Evolutionary conservation across 257 asterid genomes (phyloP).

Genomic region (Solanum lycopersicoides): DNA sequence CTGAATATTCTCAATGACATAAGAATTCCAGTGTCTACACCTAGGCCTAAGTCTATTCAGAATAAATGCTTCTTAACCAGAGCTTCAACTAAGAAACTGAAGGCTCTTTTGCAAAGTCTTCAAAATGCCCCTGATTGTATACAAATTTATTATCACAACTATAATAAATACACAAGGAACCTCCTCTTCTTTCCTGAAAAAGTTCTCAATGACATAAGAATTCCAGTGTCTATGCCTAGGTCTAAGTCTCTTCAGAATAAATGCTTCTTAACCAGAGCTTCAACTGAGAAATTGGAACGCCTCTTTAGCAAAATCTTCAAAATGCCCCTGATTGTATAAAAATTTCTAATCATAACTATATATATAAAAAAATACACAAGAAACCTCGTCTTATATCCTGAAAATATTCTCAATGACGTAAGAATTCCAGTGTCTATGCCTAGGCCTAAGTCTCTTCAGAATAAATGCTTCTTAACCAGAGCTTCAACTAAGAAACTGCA

Average conservation of each 20-base stretch:
- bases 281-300: background rate
- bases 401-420: background rate
- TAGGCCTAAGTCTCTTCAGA: background rate
- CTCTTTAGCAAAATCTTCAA: background rate
- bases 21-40: background rate
- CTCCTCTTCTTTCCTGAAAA: background rate
- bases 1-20: background rate
- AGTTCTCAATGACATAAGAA: background rate
- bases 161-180: background rate
- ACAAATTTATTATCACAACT: background rate
- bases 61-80: background rate
- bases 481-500: background rate
- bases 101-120: background rate
- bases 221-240: background rate
- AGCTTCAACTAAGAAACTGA: background rate
- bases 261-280: background rate
- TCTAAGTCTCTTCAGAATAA: background rate
- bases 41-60: background rate
- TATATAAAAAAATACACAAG: background rate
- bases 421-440: background rate
- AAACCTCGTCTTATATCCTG: background rate
- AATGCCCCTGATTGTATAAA: background rate
- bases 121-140: background rate
- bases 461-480: background rate
- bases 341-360: background rate